These are phyloP conservation scores for Sugiyamaella qingdaonensis DNA, from an alignment of 805 yeast genomes.

Conservation along the genomic window DNA sequence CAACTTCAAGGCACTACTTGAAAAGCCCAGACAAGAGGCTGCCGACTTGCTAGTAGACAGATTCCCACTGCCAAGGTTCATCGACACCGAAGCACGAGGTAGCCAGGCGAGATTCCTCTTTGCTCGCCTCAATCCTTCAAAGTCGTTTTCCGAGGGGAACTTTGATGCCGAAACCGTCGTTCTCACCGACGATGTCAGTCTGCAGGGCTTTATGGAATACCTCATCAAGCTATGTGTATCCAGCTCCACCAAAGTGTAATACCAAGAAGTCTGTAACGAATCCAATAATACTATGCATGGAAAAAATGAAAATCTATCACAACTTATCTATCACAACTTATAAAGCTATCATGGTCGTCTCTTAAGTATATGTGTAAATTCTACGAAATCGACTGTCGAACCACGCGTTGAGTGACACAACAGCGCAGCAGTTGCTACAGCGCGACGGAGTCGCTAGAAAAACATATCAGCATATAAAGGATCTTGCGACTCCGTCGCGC, in stretches of 20 bases:
- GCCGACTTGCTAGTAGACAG: constrained; percentile 83
- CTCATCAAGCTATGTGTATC: constrained; percentile 76
- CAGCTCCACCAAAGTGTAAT: constrained; percentile 8
- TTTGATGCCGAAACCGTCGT: constrained; percentile 54
- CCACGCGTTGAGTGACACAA: too few relatives aligned
- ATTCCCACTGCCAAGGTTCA: constrained; percentile 92
- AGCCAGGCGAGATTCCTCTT: constrained; percentile 92
- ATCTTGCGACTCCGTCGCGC: too few relatives aligned
- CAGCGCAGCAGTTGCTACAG: too few relatives aligned
- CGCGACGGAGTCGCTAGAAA: too few relatives aligned
- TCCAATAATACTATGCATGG: too few relatives aligned
- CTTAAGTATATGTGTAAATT: too few relatives aligned
- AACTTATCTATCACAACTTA: too few relatives aligned
- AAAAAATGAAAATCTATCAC: too few relatives aligned
- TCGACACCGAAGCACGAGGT: constrained; percentile 93
- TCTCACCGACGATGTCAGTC: constrained; percentile 86
- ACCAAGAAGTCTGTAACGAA: too few relatives aligned
- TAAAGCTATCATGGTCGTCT: too few relatives aligned
- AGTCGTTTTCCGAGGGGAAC: constrained; percentile 51
- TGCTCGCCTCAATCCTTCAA: constrained; percentile 87
- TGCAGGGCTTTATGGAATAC: constrained; percentile 88
- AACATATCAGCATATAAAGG: too few relatives aligned
- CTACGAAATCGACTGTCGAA: too few relatives aligned
- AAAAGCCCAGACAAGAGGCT: constrained; percentile 83
- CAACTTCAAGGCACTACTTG: constrained; percentile 74